phyloP scores from a whole-genome alignment of 805 yeast genomes.

The Blastobotrys peoriensis region DNA sequence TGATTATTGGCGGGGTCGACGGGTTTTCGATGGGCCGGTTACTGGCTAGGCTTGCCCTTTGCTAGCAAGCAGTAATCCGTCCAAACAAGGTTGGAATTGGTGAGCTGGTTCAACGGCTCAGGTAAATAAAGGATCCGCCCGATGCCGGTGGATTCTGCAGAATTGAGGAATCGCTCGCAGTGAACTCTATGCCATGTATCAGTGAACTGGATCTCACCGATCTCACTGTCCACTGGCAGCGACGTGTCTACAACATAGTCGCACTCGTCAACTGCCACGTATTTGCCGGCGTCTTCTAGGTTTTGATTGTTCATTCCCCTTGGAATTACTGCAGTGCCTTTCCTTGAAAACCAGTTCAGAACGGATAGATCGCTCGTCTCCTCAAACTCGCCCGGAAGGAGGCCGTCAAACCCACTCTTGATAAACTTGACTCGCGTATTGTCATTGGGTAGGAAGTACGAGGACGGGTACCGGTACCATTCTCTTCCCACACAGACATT shows the following conservation, averaged over 20 bases:
- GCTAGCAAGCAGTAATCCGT: slow-evolving; percentile 26
- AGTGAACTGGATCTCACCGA: slow-evolving; percentile 36
- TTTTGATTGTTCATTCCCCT: slow-evolving; percentile 71
- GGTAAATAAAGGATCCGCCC: slow-evolving; percentile 26
- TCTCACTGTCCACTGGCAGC: slow-evolving; percentile 39
- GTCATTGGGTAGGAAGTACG: slow-evolving; percentile 63
- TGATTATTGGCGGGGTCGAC: too few relatives aligned
- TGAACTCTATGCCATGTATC: slow-evolving; percentile 20
- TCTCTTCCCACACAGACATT: slow-evolving; percentile 89
- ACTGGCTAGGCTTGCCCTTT: too few relatives aligned
- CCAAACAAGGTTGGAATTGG: slow-evolving; percentile 18
- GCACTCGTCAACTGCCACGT: slow-evolving; percentile 47
- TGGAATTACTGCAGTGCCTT: slow-evolving; percentile 42
- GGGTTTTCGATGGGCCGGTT: too few relatives aligned
- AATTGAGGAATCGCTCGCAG: slow-evolving; percentile 24
- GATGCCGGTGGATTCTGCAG: slow-evolving; percentile 21
- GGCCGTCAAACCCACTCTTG: slow-evolving; percentile 74
- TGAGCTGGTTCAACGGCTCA: slow-evolving; percentile 9
- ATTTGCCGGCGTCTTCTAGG: slow-evolving; percentile 52
- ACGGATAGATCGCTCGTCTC: slow-evolving; percentile 32
- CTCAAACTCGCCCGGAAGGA: slow-evolving; percentile 79
- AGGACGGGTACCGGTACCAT: slow-evolving; percentile 90
- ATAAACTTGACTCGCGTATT: slow-evolving; percentile 61
- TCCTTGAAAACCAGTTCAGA: slow-evolving; percentile 14
- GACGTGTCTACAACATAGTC: slow-evolving; percentile 65